Percentiles rank a stretch among this genome's conserved stretches.
phyloP scores from a whole-genome alignment of 345 rosid genomes.

The Cardamine chenopodiifolia region DNA sequence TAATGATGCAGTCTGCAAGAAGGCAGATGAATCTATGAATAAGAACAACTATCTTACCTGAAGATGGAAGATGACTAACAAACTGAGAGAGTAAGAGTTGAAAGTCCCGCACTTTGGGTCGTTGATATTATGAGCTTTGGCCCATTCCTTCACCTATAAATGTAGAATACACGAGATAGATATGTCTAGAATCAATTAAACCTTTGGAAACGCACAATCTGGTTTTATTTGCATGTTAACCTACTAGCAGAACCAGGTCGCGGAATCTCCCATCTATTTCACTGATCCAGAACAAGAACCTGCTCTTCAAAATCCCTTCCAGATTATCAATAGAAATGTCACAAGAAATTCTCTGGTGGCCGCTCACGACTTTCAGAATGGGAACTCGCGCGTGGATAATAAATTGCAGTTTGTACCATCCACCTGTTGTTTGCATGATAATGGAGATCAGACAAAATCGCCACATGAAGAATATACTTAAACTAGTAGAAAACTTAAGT shows the following conservation, averaged over 20 bases:
- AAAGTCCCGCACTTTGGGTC: constrained; percentile 68
- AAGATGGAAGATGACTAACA: constrained; percentile 90
- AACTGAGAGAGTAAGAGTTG: constrained; percentile 80
- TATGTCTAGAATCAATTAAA: background rate
- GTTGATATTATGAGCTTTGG: constrained; percentile 78
- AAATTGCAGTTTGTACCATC: constrained; percentile 56
- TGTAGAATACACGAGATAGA: constrained; percentile 9
- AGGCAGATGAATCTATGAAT: background rate
- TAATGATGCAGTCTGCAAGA: background rate
- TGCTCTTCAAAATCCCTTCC: constrained; percentile 74
- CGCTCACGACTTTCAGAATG: constrained; percentile 67
- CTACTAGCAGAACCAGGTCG: constrained; percentile 76
- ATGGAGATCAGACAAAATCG: constrained; percentile 25
- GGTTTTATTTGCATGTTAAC: constrained; percentile 26
- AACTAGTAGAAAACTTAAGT: constrained; percentile 1
- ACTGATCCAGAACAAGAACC: constrained; percentile 74
- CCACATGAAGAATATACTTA: background rate
- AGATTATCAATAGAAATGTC: constrained; percentile 87
- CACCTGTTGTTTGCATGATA: constrained; percentile 47
- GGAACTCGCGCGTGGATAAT: constrained; percentile 78
- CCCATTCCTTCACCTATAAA: constrained; percentile 96
- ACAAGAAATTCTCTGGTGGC: constrained; percentile 60
- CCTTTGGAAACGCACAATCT: constrained; percentile 18
- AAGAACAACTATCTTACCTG: constrained; percentile 64
- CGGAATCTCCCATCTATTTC: constrained; percentile 85